Percentiles rank a stretch among this genome's conserved stretches.
Conservation (phyloP, 1,139 yeast genomes). For the Suhomyces anneliseae region DNA sequence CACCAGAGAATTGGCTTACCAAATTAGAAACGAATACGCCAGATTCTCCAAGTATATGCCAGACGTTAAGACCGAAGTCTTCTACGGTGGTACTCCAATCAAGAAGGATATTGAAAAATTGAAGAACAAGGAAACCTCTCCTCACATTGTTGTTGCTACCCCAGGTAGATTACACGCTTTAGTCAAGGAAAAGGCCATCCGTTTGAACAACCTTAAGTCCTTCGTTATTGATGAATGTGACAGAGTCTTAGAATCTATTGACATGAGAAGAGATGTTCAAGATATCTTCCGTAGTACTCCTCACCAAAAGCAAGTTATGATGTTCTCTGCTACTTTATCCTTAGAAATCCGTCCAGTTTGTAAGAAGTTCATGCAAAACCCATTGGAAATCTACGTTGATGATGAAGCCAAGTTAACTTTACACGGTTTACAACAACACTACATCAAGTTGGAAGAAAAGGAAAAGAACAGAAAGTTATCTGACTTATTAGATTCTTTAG, state of each 20-base stretch:
- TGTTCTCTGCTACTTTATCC: conserved; percentile 96
- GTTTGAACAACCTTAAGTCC: conserved; percentile 87
- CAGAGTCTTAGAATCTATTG: conserved; percentile 87
- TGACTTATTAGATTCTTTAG: conserved; percentile 89
- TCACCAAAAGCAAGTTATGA: conserved; percentile 98
- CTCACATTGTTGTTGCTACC: conserved; percentile 96
- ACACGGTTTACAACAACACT: conserved; percentile 98
- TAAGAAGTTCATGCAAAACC: conserved; percentile 97
- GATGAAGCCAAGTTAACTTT: conserved; percentile 96
- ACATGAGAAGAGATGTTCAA: conserved; percentile 98
- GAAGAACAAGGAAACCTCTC: conserved; percentile 91
- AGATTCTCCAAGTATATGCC: conserved; percentile 99
- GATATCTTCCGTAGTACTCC: conserved; percentile 98
- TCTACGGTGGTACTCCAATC: conserved; percentile 94
- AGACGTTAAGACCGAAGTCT: conserved; percentile 93
- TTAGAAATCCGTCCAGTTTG: conserved; percentile 95
- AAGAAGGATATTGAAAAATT: conserved; percentile 83
- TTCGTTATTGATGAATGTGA: conserved; percentile 98
- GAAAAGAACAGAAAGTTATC: conserved; percentile 94
- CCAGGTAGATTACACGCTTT: conserved; percentile 97
- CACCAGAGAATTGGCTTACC: conserved; percentile 98
- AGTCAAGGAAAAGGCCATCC: conserved; percentile 85
- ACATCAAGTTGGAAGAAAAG: conserved; percentile 81
- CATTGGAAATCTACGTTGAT: conserved; percentile 95
- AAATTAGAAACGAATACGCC: conserved; percentile 94